Evolutionary conservation across 1,284 basidiomycete genomes (phyloP).

Genomic region (Inonotus obliquus): DNA sequence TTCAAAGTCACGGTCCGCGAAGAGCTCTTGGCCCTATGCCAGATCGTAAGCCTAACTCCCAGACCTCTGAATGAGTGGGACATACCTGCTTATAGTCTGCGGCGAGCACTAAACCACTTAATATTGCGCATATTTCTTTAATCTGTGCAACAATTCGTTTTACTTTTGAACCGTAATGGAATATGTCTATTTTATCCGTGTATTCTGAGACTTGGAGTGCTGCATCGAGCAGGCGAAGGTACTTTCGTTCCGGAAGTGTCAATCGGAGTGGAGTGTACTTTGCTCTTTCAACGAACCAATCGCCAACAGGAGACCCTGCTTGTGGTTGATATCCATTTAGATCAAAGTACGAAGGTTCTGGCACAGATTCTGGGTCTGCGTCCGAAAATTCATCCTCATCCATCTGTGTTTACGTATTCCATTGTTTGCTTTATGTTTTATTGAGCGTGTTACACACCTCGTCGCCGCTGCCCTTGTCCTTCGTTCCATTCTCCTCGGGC

Average conservation of each 20-base stretch:
- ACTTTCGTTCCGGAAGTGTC: conserved; percentile 69
- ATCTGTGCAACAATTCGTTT: conserved; percentile 81
- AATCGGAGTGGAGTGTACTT: conserved; percentile 75
- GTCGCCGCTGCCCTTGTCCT: conserved; percentile 23
- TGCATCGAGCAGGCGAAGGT: conserved; percentile 72
- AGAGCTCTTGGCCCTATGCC: conserved; percentile 64
- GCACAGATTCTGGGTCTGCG: conserved; percentile 38
- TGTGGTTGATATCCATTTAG: conserved; percentile 39
- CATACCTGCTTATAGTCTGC: conserved; percentile 67
- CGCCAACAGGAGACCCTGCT: conserved; percentile 57
- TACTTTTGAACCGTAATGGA: conserved; percentile 70
- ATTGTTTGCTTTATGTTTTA: conserved; percentile 11
- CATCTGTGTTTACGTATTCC: conserved; percentile 35
- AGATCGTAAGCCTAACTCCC: not conserved
- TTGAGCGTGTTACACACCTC: conserved; percentile 23
- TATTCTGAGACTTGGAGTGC: conserved; percentile 78
- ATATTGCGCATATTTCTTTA: conserved; percentile 75
- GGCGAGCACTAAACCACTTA: conserved; percentile 72
- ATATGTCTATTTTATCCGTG: conserved; percentile 78
- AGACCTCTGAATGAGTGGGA: not conserved
- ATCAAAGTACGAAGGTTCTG: conserved; percentile 31
- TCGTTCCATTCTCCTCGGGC: conserved; percentile 19
- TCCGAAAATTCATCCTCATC: conserved; percentile 37
- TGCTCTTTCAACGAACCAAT: conserved; percentile 76
- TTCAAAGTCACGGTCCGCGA: conserved; percentile 71